Evolutionary conservation across 176 grass and related monocot genomes (phyloP).

Genomic region (Microstegium vimineum): DNA sequence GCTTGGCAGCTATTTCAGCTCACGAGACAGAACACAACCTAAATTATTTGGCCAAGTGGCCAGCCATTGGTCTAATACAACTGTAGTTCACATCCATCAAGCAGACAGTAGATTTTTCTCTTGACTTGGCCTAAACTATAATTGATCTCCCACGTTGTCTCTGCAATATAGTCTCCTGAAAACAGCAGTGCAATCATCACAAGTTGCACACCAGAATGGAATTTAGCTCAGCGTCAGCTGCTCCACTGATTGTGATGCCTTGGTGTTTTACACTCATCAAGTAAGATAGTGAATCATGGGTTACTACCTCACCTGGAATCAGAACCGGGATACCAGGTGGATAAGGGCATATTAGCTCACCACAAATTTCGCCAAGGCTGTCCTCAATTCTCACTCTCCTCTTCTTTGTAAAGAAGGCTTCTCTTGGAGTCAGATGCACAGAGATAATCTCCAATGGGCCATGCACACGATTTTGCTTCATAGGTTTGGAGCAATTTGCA

Average conservation of each 20-base stretch:
- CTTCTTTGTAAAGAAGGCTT: constrained; percentile 78
- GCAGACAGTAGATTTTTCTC: background rate
- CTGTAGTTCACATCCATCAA: constrained; percentile 2
- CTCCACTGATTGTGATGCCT: constrained; percentile 63
- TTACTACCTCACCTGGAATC: constrained; percentile 74
- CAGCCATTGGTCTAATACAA: background rate
- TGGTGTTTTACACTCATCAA: constrained; percentile 47
- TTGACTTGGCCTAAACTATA: background rate
- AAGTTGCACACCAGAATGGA: constrained; percentile 64
- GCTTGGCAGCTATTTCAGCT: constrained; percentile 9
- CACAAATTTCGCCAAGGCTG: constrained; percentile 73
- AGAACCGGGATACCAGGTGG: constrained; percentile 81
- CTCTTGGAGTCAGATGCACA: constrained; percentile 60
- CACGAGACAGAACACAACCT: constrained; percentile 2
- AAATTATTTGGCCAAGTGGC: constrained; percentile 35
- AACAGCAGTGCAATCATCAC: constrained; percentile 8
- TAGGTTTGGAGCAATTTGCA: constrained; percentile 12
- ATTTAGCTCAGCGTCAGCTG: constrained; percentile 51
- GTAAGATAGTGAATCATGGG: constrained; percentile 51
- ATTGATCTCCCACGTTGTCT: background rate
- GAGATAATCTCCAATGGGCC: constrained; percentile 35
- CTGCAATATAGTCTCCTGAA: background rate
- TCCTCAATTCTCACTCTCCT: constrained; percentile 46
- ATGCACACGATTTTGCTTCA: background rate
- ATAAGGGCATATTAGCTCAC: constrained; percentile 81